phyloP scores from a whole-genome alignment of 768 basidiomycete species.

The Exsudoporus frostii region DNA sequence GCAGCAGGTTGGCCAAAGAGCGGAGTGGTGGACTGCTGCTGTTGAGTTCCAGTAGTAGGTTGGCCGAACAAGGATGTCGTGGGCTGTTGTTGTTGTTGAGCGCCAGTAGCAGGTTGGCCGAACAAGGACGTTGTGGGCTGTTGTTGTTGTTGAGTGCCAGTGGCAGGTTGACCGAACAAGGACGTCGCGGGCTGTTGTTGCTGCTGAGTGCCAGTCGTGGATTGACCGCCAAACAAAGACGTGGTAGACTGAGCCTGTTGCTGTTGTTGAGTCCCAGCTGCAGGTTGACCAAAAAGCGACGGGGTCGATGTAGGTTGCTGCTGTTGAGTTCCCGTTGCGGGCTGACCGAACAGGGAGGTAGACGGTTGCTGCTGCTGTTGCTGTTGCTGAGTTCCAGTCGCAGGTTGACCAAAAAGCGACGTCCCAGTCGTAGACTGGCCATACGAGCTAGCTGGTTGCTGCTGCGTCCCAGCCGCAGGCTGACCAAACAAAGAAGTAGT shows the following conservation, averaged over 20 bases:
- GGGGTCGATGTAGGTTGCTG: constrained; percentile 12
- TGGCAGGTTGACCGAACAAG: constrained; percentile 29
- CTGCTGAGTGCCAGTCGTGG: constrained; percentile 12
- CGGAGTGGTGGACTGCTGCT: constrained; percentile 30
- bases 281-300: constrained; percentile 37
- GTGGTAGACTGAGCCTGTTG: constrained; percentile 23
- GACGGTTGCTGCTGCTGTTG: constrained; percentile 34
- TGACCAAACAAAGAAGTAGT: constrained; percentile 12
- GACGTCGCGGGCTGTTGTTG: constrained; percentile 15
- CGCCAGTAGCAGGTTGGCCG: constrained; percentile 29
- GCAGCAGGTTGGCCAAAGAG: constrained; percentile 29
- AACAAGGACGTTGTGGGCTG: constrained; percentile 16
- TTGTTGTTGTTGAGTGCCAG: constrained; percentile 33
- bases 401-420: constrained; percentile 35
- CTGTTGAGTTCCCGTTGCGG: constrained; percentile 31
- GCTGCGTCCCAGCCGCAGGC: constrained; percentile 16
- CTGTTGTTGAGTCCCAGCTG: constrained; percentile 19
- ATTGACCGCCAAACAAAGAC: constrained; percentile 25
- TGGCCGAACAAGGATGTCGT: constrained; percentile 26
- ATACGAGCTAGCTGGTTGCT: constrained; percentile 20
- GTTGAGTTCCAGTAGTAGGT: constrained; percentile 31
- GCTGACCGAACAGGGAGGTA: constrained; percentile 23
- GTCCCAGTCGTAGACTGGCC: constrained; percentile 12
- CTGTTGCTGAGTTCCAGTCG: constrained; percentile 31
- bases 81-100: constrained; percentile 33